Base-by-base conservation (phyloP, 164 flowering plant species). In the Malania oleifera region DNA sequence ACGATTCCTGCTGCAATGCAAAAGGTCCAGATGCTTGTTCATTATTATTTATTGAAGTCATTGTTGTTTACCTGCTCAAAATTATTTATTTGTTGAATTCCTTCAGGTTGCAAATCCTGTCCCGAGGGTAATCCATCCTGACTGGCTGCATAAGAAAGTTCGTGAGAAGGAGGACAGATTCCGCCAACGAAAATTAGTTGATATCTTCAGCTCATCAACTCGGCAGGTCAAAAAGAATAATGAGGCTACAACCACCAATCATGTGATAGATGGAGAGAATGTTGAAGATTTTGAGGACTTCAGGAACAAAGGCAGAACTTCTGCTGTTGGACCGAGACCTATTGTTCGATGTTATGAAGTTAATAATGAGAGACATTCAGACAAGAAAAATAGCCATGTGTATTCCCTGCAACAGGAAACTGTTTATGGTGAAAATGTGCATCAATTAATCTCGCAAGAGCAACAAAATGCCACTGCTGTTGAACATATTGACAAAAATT, bases 1-100 rank as follows among this genome's bases (percentile, higher is more conserved):
- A 95, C 99, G 44, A 95, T 95, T 70, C 99, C 99, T 61, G 99
- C 99, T 58, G 99, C 99, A 54, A 95, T 95, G 99, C 99, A 91
- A 63, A 95, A 95, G 99, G 99, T 95, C 52, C 18, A 10, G 38
- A 59, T 48, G 37, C 41, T 61, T 52, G 22, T 44, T 52, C n/a
- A 5, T 14, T 57, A 24, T 35, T 43, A 12, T 43, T 29, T 54
- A 0, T 51, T 44, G 28, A 8, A 31, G 24, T 23, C 11, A n/a
- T 27, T 45, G 18, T 48, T 0, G 44, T 54, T 39, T 31, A 37
- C 28, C 40, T 52, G 13, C 61, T 31, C 7, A 26, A 19, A 40
- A 38, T 56, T n/a, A 60, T n/a, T n/a, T n/a, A n/a, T n/a, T n/a
- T n/a, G 1, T 52, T 60, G 46, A 51, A 52, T 29, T 59, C 61